Evolutionary conservation across 1,284 basidiomycete species (phyloP).

Genomic region (Butyriboletus appendiculatus): DNA sequence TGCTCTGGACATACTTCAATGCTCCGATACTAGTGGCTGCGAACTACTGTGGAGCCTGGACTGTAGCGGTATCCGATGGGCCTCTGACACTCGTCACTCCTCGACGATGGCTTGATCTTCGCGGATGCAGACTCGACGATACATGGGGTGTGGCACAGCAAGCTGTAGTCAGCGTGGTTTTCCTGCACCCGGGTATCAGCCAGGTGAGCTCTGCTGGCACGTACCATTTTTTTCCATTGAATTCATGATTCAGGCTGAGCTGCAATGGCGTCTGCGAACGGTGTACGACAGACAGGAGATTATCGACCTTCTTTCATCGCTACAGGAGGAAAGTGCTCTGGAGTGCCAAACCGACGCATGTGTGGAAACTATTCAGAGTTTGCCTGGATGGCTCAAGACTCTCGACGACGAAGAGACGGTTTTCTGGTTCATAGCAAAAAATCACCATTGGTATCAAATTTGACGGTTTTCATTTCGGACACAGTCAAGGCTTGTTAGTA

Average conservation of each 20-base stretch:
- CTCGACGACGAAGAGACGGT: conserved; percentile 50
- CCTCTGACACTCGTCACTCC: conserved; percentile 55
- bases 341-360: conserved; percentile 34
- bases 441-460: conserved; percentile 56
- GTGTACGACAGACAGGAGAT: conserved; percentile 79
- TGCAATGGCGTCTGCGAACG: conserved; percentile 64
- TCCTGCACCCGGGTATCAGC: conserved; percentile 71
- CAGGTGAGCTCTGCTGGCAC: conserved; percentile 51
- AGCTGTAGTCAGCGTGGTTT: conserved; percentile 64
- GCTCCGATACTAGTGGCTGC: conserved; percentile 48
- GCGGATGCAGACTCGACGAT: conserved; percentile 57
- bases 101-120: conserved; percentile 76
- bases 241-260: conserved; percentile 49
- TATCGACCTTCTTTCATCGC: conserved; percentile 58
- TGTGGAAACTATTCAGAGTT: conserved; percentile 18
- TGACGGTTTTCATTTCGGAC: conserved; percentile 7
- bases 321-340: conserved; percentile 53
- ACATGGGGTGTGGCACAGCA: conserved; percentile 71
- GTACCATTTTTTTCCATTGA: conserved; percentile 1
- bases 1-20: conserved; percentile 71
- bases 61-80: conserved; percentile 50
- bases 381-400: conserved; percentile 30
- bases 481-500: background rate
- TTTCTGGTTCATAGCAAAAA: conserved; percentile 46
- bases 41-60: conserved; percentile 56